Base-by-base conservation (phyloP, 768 basidiomycete species). In the Pulveroboletus sp. region DNA sequence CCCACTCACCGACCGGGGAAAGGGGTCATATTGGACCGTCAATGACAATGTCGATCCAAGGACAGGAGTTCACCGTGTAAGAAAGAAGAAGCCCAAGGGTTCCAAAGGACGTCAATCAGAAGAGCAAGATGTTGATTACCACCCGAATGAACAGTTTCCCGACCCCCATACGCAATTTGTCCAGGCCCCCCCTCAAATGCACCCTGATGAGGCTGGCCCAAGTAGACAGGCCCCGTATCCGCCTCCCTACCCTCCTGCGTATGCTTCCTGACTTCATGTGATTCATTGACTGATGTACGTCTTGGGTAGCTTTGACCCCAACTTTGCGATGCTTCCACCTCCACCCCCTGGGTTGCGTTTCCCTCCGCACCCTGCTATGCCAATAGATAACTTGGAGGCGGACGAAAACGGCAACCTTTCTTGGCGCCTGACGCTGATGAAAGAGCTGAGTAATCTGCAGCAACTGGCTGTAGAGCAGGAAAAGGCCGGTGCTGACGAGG, bases 11-110 rank as follows among this genome's bases (percentile, higher is more conserved):
- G 90, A 93, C 60, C 84, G 90, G 43, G 90, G 90, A 44, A 93
- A 93, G 61, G 90, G 90, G 19, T 91, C 88, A 0, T 93, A 92
- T 62, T 93, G 90, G 90, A 91, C 89, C 0, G 90, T 93, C 53
- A 90, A 92, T 59, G 89, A 92, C 59, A 87, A 87, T 58, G 87
- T 92, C 37, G 89, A 92, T 60, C 89, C 89, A 41, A 86, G 89
- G 34, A 91, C 90, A 4, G 90, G 90, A 31, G 90, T 92, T 27
- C 90, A 93, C 62, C 83, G 90, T 21, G 79, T 91, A 45, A 85
- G 90, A 62, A 92, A 92, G 72, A 92, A 91, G 76, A 89, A 90
- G 62, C 76, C 77, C 37, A 86, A 89, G 66, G 74, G 75, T 16
- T 66, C 72, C 31, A 76, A 76, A 49, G 67, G 63, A 43, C 72